Evolutionary conservation across 768 basidiomycete genomes (phyloP).

Genomic region (Mycena latifolia): DNA sequence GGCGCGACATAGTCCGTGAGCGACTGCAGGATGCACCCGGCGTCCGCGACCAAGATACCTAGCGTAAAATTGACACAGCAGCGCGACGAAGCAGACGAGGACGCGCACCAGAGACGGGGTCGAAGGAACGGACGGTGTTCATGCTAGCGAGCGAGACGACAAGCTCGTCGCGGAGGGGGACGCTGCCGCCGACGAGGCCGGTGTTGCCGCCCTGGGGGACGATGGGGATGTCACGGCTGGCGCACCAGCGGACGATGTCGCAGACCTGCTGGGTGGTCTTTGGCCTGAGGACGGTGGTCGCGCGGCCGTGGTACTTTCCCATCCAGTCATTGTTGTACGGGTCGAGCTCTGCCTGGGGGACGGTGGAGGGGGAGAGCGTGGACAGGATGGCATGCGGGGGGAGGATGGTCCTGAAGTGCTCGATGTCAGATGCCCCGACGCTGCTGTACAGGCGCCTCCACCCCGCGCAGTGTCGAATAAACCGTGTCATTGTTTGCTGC

Average conservation of each 20-base stretch:
- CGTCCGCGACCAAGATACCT: slow-evolving; percentile 94
- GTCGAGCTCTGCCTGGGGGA: slow-evolving; percentile 73
- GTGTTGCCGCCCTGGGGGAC: slow-evolving; percentile 99
- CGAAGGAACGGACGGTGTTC: slow-evolving; percentile 85
- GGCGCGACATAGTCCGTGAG: slow-evolving; percentile 89
- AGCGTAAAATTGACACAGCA: slow-evolving; percentile 19
- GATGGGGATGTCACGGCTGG: slow-evolving; percentile 83
- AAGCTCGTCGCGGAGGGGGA: slow-evolving; percentile 90
- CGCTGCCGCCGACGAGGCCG: slow-evolving; percentile 95
- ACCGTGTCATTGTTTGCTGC: slow-evolving; percentile 12
- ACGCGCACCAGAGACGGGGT: slow-evolving; percentile 80
- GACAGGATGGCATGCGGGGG: slow-evolving; percentile 75
- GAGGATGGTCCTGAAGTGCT: slow-evolving; percentile 76
- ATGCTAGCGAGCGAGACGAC: slow-evolving; percentile 88
- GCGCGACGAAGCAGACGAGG: slow-evolving; percentile 16
- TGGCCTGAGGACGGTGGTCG: slow-evolving; percentile 90
- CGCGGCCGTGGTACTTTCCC: slow-evolving; percentile 90
- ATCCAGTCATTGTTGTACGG: slow-evolving; percentile 95
- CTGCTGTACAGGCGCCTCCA: slow-evolving; percentile 48
- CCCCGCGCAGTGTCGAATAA: slow-evolving; percentile 9
- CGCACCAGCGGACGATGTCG: slow-evolving; percentile 89
- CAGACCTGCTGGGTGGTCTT: slow-evolving; percentile 90
- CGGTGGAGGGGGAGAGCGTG: slow-evolving; percentile 65
- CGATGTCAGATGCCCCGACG: slow-evolving; percentile 69
- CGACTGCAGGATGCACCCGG: slow-evolving; percentile 92